Evolutionary conservation across 2,329 filamentous ascomycete species (phyloP).

Genomic region (Zymoseptoria ardabiliae): DNA sequence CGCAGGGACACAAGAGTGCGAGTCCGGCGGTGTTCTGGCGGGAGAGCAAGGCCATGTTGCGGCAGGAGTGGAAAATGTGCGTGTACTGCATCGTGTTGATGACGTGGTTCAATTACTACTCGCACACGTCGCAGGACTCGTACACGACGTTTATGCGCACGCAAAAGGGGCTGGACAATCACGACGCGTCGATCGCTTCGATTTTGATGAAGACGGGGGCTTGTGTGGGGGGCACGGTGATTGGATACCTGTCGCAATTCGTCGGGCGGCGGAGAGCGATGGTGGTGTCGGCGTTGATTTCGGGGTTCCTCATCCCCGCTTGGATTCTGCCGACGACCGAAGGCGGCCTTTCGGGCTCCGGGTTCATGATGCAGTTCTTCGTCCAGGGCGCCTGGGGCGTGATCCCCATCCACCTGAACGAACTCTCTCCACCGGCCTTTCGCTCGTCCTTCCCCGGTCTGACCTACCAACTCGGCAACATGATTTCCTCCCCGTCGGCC

Average conservation of each 20-base stretch:
- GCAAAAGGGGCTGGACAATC: constrained; percentile 61
- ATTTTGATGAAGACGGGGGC: constrained; percentile 76
- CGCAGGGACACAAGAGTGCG: constrained; percentile 46
- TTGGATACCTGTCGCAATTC: constrained; percentile 69
- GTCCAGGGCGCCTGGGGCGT: constrained; percentile 60
- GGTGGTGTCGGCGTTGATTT: constrained; percentile 52
- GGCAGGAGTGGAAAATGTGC: constrained; percentile 66
- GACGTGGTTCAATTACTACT: constrained; percentile 68
- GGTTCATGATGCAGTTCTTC: constrained; percentile 65
- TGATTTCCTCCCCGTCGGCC: constrained; percentile 63
- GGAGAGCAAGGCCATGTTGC: constrained; percentile 62
- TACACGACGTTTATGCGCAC: constrained; percentile 75
- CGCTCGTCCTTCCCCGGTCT: constrained; percentile 63
- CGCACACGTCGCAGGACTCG: constrained; percentile 71
- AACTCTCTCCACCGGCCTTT: constrained; percentile 63
- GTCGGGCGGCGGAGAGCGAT: constrained; percentile 65
- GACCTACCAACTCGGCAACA: constrained; percentile 68
- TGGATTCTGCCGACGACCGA: constrained; percentile 62
- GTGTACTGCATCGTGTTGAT: constrained; percentile 72
- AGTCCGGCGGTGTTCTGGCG: constrained; percentile 53
- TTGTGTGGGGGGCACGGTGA: constrained; percentile 63
- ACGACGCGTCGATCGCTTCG: constrained; percentile 61
- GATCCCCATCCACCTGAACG: constrained; percentile 66
- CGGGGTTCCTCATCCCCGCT: constrained; percentile 57
- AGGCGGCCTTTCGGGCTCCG: constrained; percentile 52